Percentiles rank a stretch among this genome's conserved stretches.
Conservation (phyloP, 2,329 filamentous ascomycete genomes). For the Fusarium anguioides region DNA sequence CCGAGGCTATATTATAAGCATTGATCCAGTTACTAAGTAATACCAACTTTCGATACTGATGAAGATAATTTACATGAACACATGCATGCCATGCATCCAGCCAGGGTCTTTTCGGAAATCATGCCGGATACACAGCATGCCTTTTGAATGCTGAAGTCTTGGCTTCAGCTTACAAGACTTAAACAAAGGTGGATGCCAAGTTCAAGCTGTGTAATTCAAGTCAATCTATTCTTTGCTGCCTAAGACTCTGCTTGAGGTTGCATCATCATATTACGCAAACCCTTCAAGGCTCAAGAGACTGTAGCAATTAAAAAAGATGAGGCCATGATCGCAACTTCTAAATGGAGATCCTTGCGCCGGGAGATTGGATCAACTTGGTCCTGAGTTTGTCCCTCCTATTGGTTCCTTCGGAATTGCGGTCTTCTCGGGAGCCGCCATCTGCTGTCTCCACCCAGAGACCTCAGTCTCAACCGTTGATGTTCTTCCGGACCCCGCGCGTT, state of each 20-base stretch:
- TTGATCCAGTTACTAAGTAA: no score
- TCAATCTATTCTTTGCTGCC: neutral
- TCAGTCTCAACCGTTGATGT: neutral
- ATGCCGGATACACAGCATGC: slow-evolving; percentile 2
- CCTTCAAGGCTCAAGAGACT: neutral
- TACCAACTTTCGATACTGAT: no score
- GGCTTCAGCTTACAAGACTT: neutral
- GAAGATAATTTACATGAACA: neutral
- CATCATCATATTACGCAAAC: neutral
- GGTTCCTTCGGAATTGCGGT: slow-evolving; percentile 29
- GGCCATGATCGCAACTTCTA: slow-evolving; percentile 1
- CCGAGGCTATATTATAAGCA: no score
- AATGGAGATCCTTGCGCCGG: neutral
- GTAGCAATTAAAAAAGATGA: slow-evolving; percentile 1
- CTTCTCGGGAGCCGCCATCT: slow-evolving; percentile 27
- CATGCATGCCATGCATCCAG: slow-evolving; percentile 6
- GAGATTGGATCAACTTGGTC: neutral
- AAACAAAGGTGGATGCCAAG: no score
- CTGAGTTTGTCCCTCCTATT: slow-evolving; percentile 16
- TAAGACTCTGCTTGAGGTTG: neutral
- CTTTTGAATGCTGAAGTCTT: slow-evolving; percentile 15
- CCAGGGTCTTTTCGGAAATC: slow-evolving; percentile 20
- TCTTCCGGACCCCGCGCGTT: slow-evolving; percentile 40
- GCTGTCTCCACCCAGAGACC: neutral
- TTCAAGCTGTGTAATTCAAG: no score